Evolutionary conservation across 805 yeast genomes (phyloP).

Genomic region (Torulaspora maleeae): DNA sequence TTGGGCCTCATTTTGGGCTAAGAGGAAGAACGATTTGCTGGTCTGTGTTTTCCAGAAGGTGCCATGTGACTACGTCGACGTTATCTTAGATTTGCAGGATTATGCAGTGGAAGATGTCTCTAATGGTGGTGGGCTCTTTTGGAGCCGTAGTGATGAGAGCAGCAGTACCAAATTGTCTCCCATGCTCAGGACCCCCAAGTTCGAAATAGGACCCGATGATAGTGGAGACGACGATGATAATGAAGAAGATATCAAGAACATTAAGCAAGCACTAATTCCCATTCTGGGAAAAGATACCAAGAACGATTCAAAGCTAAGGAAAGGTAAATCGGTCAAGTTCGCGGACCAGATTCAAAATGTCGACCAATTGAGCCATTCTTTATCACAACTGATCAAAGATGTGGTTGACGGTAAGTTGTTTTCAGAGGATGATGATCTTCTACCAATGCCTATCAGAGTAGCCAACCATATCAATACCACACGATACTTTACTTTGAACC

Average conservation of each 20-base stretch:
- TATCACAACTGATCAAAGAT: slow-evolving; percentile 26
- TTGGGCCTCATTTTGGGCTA: slow-evolving; percentile 92
- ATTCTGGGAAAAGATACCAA: not conserved
- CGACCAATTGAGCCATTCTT: slow-evolving; percentile 26
- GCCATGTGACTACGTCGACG: slow-evolving; percentile 62
- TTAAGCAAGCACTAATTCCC: not conserved
- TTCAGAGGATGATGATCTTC: slow-evolving; percentile 28
- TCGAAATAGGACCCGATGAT: slow-evolving; percentile 55
- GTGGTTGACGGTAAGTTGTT: slow-evolving; percentile 27
- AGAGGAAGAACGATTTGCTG: slow-evolving; percentile 60
- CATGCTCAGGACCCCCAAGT: slow-evolving; percentile 36
- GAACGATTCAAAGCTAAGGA: not conserved
- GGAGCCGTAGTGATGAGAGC: slow-evolving; percentile 8
- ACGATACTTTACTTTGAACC: slow-evolving; percentile 59
- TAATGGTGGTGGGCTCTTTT: slow-evolving; percentile 24
- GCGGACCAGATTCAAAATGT: slow-evolving; percentile 27
- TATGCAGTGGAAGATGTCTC: slow-evolving; percentile 28
- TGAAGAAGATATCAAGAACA: not conserved
- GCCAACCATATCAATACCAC: slow-evolving; percentile 47
- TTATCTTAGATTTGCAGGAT: slow-evolving; percentile 39
- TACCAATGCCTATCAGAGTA: slow-evolving; percentile 36
- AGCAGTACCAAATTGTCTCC: not conserved
- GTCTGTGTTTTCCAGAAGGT: slow-evolving; percentile 87
- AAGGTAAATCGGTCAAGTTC: slow-evolving; percentile 28
- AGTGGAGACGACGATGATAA: slow-evolving; percentile 4